Evolutionary conservation across 164 flowering plant genomes (phyloP), one percentile per base, ranked within the genome.

Genomic region (Kingdonia uniflora): DNA sequence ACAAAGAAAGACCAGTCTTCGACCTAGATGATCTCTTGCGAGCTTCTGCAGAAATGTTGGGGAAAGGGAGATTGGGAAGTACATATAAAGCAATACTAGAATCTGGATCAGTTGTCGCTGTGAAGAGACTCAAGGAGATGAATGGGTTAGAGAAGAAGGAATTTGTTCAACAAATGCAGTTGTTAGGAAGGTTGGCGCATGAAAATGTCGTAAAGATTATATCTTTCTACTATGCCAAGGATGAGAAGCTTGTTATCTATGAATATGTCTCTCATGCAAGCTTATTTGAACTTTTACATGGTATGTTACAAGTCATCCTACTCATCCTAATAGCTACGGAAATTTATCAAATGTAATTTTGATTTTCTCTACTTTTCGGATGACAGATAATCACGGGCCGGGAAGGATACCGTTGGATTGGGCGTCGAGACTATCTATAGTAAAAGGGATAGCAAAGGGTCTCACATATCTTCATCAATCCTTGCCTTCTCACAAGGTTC

Each of bases 1-100:
- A 75, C 62, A 67, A 51, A 57, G 68, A 21, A 5, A 56, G 61
- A 25, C 66, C 71, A 5, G 50, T 41, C 0, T 82, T 80, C 49
- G 76, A 80, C 55, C 57, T 80, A 61, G 89, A 85, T 15, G 89
- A 85, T 60, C 61, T 85, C 11, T 65, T 82, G 6, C 67, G 77
- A 40, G 71, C 94, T 19, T 74, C 94, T 0, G 87, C 85, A 0
- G 69, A 77, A 54, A 46, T 69, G 19, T 15, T 80, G 29, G 87
- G 94, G 14, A 74, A 65, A 44, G 89, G 85, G 22, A 64, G 48
- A 1, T 21, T 80, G 20, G 87, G 94, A 37, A 71, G 65, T 14
- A 69, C 81, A 0, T 82, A 78, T 56, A 82, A 73, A 45, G 77
- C 78, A 14, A 49, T 54, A 19, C 56, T 80, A 37, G 87, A 82